phyloP scores from a whole-genome alignment of 306 rosid genomes.

The Pyrus bretschneideri region DNA sequence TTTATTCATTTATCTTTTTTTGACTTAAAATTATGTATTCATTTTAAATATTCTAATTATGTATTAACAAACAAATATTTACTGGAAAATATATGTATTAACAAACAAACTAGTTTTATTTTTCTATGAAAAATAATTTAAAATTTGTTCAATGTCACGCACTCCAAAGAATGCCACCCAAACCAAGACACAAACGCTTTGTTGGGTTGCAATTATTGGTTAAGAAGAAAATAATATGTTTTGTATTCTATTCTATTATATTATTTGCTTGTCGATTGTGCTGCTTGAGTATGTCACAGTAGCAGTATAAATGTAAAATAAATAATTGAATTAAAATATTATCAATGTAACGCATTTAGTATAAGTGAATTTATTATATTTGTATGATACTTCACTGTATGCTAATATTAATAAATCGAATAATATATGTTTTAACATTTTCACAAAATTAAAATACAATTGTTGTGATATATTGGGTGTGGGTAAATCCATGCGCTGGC shows the following conservation, averaged over 20 bases:
- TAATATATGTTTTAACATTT: too few relatives aligned
- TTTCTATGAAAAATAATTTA: neutral
- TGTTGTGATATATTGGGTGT: too few relatives aligned
- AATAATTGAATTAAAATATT: too few relatives aligned
- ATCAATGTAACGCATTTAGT: too few relatives aligned
- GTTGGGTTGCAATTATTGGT: neutral
- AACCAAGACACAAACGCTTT: neutral
- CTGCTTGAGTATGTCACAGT: too few relatives aligned
- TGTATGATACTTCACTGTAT: too few relatives aligned
- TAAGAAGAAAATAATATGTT: neutral
- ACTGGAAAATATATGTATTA: neutral
- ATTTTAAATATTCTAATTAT: neutral
- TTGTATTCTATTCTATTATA: neutral
- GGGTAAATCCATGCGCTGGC: too few relatives aligned
- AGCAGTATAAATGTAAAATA: too few relatives aligned
- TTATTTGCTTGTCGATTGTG: neutral
- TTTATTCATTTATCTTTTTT: neutral
- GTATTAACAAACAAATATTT: neutral
- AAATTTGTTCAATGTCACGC: neutral
- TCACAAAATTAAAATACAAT: too few relatives aligned
- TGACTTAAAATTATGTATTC: neutral
- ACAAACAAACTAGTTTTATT: neutral
- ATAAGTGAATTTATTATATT: too few relatives aligned
- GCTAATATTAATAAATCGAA: too few relatives aligned
- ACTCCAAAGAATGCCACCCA: slow-evolving; percentile 3